phyloP scores from a whole-genome alignment of 331 rosid species.

The Quercus lobata region DNA sequence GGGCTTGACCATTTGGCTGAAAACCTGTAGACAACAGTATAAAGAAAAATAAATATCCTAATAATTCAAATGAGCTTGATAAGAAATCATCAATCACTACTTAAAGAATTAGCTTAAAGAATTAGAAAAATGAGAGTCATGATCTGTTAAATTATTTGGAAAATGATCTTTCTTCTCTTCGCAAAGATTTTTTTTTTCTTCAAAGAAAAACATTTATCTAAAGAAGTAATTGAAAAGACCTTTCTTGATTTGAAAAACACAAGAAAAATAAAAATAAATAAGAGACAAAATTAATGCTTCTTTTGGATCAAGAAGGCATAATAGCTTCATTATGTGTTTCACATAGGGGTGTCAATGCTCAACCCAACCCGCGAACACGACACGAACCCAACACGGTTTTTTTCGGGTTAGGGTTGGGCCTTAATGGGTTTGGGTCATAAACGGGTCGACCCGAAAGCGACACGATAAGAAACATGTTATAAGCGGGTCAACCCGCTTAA shows the following conservation, averaged over 20 bases:
- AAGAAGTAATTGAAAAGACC: neutral
- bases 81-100: neutral
- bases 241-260: neutral
- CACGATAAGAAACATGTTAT: too few species aligned
- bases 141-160: neutral
- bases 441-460: too few species aligned
- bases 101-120: too few species aligned
- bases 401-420: too few species aligned
- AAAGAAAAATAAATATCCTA: neutral
- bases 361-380: too few species aligned
- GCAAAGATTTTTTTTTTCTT: neutral
- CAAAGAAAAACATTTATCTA: neutral
- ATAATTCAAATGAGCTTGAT: neutral
- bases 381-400: too few species aligned
- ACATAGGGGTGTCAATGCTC: too few species aligned
- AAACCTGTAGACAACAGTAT: conserved; percentile 20
- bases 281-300: neutral
- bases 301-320: neutral
- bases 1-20: conserved; percentile 65
- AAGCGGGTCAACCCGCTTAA: too few species aligned
- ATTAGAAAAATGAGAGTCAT: neutral
- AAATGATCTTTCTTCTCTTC: neutral
- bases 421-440: too few species aligned
- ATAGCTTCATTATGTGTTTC: neutral
- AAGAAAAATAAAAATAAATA: neutral